phyloP scores from a whole-genome alignment of 305 asterid genomes.

The Rubia peregrina region DNA sequence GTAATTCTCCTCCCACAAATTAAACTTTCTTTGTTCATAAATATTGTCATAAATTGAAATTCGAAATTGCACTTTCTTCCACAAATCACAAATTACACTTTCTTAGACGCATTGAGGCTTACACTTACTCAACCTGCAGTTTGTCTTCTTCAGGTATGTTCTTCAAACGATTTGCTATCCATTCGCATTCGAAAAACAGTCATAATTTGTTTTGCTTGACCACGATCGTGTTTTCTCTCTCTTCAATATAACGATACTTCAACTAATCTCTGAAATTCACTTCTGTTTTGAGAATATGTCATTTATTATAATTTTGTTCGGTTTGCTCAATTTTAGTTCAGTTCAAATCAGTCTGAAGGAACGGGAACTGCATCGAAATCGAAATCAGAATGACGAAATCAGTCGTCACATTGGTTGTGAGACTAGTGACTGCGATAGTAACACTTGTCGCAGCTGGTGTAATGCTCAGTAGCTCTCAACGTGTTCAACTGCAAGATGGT shows the following conservation, averaged over 20 bases:
- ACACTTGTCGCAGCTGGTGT: background rate
- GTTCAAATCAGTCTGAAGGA: background rate
- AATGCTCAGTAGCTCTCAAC: background rate
- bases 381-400: background rate
- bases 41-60: background rate
- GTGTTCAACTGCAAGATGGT: background rate
- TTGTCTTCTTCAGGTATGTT: background rate
- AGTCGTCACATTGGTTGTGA: background rate
- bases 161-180: too few species aligned
- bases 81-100: background rate
- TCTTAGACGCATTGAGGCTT: background rate
- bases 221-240: background rate
- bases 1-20: background rate
- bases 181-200: too few species aligned
- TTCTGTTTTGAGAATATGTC: too few species aligned
- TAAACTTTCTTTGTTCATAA: background rate
- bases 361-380: too few species aligned
- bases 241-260: background rate
- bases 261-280: too few species aligned
- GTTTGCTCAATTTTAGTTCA: too few species aligned
- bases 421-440: background rate
- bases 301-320: background rate
- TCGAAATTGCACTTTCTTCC: background rate
- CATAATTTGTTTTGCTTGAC: too few species aligned
- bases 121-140: background rate